These are phyloP conservation scores for Chrysanthemum makinoi DNA, from an alignment of 129 eudicot genomes.

Conservation along the genomic window DNA sequence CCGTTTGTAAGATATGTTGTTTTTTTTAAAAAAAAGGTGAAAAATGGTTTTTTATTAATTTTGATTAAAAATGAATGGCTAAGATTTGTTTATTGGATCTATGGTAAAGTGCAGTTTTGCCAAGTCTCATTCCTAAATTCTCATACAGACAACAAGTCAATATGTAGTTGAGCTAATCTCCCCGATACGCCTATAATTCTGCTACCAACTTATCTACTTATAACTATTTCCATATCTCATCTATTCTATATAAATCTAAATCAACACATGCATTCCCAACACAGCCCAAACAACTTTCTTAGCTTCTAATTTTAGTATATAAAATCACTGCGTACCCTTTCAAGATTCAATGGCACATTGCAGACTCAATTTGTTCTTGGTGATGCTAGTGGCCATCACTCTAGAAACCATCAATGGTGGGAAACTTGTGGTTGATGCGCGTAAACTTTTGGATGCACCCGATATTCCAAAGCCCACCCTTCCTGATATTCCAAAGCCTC, in stretches of 20 bases:
- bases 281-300: conserved; percentile 5
- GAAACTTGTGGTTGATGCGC: conserved; percentile 10
- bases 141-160: no score
- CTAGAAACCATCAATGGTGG: conserved; percentile 19
- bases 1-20: no score
- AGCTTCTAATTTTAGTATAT: neutral
- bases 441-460: conserved; percentile 21
- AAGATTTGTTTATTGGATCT: no score
- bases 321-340: neutral
- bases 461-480: conserved; percentile 10
- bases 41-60: no score
- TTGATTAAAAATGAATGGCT: no score
- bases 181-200: neutral
- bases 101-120: no score
- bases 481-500: no score
- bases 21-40: no score
- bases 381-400: conserved; percentile 16
- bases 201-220: conserved; percentile 16
- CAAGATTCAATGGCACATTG: conserved; percentile 17
- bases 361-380: conserved; percentile 7
- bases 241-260: conserved; percentile 18
- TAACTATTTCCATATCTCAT: neutral
- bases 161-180: conserved; percentile 25
- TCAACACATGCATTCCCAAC: conserved; percentile 5
- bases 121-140: neutral